These are phyloP conservation scores for Xylaria bambusicola DNA, from an alignment of 495 filamentous ascomycete species.

Conservation along the genomic window DNA sequence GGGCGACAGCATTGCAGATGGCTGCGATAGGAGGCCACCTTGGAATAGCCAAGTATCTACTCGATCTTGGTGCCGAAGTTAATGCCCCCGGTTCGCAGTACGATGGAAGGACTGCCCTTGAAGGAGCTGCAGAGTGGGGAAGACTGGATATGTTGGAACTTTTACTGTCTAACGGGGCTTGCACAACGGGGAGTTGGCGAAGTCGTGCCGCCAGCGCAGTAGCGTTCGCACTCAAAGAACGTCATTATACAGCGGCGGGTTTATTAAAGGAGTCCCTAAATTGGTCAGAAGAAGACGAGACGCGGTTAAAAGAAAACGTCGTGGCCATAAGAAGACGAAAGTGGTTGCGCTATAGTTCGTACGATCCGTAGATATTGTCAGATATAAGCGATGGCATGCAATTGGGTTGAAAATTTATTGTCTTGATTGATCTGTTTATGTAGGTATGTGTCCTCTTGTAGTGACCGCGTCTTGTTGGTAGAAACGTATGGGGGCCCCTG, in stretches of 20 bases:
- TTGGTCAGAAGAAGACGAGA: conserved; percentile 7
- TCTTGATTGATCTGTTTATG: too few species aligned
- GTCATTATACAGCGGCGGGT: background rate
- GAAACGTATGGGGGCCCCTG: too few species aligned
- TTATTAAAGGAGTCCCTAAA: background rate
- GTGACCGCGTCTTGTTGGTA: too few species aligned
- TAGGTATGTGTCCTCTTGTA: too few species aligned
- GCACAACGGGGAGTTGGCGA: background rate
- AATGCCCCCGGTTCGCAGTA: conserved; percentile 30
- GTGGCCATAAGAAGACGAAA: too few species aligned
- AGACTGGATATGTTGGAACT: conserved; percentile 42
- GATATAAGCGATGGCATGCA: too few species aligned
- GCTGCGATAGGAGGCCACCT: conserved; percentile 32
- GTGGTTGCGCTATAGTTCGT: too few species aligned
- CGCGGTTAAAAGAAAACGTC: too few species aligned
- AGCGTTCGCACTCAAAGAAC: background rate
- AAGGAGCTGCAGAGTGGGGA: conserved; percentile 47
- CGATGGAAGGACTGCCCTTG: conserved; percentile 41
- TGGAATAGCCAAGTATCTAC: conserved; percentile 24
- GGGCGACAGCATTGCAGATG: conserved; percentile 41
- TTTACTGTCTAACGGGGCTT: conserved; percentile 6
- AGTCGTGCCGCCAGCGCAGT: background rate
- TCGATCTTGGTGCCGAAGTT: conserved; percentile 29
- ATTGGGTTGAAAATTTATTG: too few species aligned
- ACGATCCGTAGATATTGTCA: too few species aligned